A percentile compares a stretch with the other conserved stretches of the same genome.
phyloP scores from a whole-genome alignment of 139 green algal species.

The Eudorina sp. region DNA sequence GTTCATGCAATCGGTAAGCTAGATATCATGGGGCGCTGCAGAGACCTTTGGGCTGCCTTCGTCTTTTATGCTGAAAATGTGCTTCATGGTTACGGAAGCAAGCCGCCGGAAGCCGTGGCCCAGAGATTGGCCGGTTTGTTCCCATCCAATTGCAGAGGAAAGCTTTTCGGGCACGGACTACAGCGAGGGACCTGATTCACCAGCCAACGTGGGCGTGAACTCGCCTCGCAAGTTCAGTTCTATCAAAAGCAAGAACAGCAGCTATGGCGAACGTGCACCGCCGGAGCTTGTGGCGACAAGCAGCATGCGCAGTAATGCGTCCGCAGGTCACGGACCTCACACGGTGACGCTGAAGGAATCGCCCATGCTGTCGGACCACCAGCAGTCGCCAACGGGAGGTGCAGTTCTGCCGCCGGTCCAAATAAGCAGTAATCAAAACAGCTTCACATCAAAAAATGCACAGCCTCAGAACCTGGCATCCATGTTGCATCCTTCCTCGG shows the following conservation, averaged over 20 bases:
- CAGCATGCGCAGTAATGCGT: slow-evolving; percentile 42
- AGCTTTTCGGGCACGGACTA: slow-evolving; percentile 27
- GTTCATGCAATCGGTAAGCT: background rate
- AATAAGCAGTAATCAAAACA: slow-evolving; percentile 37
- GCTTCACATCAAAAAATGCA: background rate
- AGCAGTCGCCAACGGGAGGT: background rate
- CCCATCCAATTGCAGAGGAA: slow-evolving; percentile 19
- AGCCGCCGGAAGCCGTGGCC: background rate
- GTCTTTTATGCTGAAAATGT: background rate
- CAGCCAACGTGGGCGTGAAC: background rate
- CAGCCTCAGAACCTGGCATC: slow-evolving; percentile 1
- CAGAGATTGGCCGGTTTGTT: background rate
- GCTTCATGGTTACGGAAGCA: background rate
- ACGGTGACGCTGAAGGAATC: slow-evolving; percentile 19
- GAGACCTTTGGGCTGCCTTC: background rate
- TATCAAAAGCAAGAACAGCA: slow-evolving; percentile 42
- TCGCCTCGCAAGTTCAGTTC: slow-evolving; percentile 25
- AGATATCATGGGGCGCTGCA: background rate
- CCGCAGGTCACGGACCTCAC: background rate
- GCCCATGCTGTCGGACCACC: slow-evolving; percentile 14
- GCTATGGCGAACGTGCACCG: slow-evolving; percentile 1
- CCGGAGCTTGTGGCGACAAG: slow-evolving; percentile 30
- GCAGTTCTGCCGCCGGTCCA: slow-evolving; percentile 35
- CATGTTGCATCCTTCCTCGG: slow-evolving; percentile 1
- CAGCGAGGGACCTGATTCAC: slow-evolving; percentile 22